Percentiles rank a stretch among this genome's conserved stretches.
These are phyloP conservation scores for Lepidium aucheri DNA, from an alignment of 345 rosid species.

Conservation along the genomic window DNA sequence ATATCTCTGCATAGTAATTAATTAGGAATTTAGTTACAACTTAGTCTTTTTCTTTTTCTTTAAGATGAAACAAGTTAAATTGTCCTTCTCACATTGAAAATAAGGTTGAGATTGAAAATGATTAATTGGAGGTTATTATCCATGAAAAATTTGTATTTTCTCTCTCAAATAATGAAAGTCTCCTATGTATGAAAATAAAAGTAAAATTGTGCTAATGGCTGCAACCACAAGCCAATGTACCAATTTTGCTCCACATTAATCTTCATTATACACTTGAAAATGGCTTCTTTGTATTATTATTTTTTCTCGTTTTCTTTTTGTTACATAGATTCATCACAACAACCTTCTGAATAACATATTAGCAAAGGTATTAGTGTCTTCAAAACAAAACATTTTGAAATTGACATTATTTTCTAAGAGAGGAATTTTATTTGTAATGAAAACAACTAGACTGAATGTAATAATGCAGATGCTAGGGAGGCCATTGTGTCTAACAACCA, in stretches of 20 bases:
- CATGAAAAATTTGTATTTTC: neutral
- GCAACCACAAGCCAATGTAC: constrained; percentile 71
- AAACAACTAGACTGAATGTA: constrained; percentile 60
- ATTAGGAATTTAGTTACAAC: neutral
- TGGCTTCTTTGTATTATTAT: neutral
- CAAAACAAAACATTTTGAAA: neutral
- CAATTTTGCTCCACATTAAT: neutral
- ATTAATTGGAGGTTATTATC: neutral
- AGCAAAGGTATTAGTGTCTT: constrained; percentile 56
- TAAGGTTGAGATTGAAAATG: constrained; percentile 41
- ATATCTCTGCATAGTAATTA: constrained; percentile 20
- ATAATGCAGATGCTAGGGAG: constrained; percentile 59
- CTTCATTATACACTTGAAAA: neutral
- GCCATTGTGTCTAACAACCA: too few relatives aligned
- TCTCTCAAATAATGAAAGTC: constrained; percentile 57
- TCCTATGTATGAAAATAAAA: constrained; percentile 75
- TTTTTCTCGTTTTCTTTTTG: neutral
- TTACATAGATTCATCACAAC: constrained; percentile 89
- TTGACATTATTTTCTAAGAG: neutral
- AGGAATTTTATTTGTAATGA: neutral
- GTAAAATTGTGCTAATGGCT: constrained; percentile 65
- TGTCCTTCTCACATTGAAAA: constrained; percentile 31
- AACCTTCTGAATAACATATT: constrained; percentile 88
- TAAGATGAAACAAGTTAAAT: neutral
- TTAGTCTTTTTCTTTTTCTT: neutral